These are phyloP conservation scores for Taphrina sp. DNA, from an alignment of 1,139 yeast species.

Conservation along the genomic window DNA sequence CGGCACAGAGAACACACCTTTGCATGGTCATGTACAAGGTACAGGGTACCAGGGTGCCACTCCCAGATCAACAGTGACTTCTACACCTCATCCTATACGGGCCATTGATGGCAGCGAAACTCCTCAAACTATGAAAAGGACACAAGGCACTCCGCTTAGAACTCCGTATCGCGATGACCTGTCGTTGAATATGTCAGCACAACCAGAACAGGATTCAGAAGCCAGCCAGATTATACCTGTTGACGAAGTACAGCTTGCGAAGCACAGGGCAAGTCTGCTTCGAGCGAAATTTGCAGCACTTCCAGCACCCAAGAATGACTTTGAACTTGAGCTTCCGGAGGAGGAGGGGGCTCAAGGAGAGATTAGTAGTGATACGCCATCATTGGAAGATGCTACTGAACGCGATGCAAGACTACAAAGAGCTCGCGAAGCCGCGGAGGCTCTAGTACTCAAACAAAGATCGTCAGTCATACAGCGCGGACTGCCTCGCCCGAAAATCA, in stretches of 20 bases:
- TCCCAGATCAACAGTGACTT: conserved; percentile 27
- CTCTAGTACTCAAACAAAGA: conserved; percentile 44
- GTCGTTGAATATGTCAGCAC: conserved; percentile 13
- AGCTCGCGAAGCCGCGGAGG: conserved; percentile 41
- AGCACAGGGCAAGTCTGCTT: conserved; percentile 32
- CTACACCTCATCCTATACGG: conserved; percentile 39
- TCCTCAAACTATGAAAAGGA: background rate
- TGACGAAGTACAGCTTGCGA: conserved; percentile 7
- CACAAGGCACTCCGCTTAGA: conserved; percentile 3
- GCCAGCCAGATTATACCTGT: conserved; percentile 31
- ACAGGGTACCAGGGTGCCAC: conserved; percentile 35
- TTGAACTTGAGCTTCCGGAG: conserved; percentile 52
- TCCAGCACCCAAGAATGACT: conserved; percentile 61
- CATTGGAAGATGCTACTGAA: conserved; percentile 47
- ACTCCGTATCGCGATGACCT: conserved; percentile 35
- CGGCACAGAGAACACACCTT: conserved; percentile 41
- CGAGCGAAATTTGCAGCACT: conserved; percentile 47
- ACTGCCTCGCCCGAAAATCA: conserved; percentile 53
- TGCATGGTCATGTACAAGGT: conserved; percentile 36
- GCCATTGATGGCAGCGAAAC: background rate
- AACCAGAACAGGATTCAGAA: conserved; percentile 34
- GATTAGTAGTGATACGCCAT: conserved; percentile 28
- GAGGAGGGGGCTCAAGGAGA: conserved; percentile 41
- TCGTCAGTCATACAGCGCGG: conserved; percentile 55
- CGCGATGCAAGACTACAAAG: conserved; percentile 40